A percentile compares a stretch with the other conserved stretches of the same genome.
Conservation (phyloP, 2,329 filamentous ascomycete genomes). For the Coniosporium tulheliwenetii region DNA sequence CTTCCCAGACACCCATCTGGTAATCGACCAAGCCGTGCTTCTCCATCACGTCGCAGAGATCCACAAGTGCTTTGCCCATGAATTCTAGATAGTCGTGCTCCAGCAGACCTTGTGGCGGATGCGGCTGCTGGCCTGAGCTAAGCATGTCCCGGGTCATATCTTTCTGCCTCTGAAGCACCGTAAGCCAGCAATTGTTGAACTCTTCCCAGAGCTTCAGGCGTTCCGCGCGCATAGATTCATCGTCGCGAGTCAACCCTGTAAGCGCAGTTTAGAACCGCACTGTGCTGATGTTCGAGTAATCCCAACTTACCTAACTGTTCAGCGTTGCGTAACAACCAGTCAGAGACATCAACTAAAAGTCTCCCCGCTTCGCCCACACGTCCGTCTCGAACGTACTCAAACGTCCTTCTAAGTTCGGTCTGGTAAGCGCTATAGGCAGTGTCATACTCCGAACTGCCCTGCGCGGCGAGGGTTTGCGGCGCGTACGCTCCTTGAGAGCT, state of each 20-base stretch:
- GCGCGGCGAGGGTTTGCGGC: constrained; percentile 13
- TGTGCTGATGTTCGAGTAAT: not conserved
- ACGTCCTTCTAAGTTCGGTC: constrained; percentile 43
- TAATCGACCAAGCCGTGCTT: constrained; percentile 93
- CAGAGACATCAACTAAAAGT: constrained; percentile 45
- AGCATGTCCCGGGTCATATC: constrained; percentile 50
- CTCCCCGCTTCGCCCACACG: constrained; percentile 42
- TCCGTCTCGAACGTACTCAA: constrained; percentile 52
- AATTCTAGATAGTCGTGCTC: constrained; percentile 53
- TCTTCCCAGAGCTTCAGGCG: constrained; percentile 81
- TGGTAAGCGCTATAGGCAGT: constrained; percentile 53
- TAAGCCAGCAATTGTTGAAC: constrained; percentile 87
- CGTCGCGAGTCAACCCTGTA: constrained; percentile 69
- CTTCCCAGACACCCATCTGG: constrained; percentile 91
- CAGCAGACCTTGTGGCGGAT: constrained; percentile 48
- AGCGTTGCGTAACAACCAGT: constrained; percentile 51
- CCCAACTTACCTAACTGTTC: constrained; percentile 46
- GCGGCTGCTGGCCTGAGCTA: constrained; percentile 40
- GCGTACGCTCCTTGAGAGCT: constrained; percentile 21
- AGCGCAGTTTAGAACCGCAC: too few species aligned
- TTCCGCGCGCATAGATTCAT: constrained; percentile 57
- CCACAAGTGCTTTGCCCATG: constrained; percentile 69
- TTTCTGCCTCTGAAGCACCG: constrained; percentile 68
- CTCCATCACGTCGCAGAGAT: constrained; percentile 74
- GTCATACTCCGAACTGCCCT: constrained; percentile 38